Evolutionary conservation across 352 stramenopile genomes (phyloP), one percentile per base, ranked within the genome.

Genomic region (Phytophthora tentaculata): DNA sequence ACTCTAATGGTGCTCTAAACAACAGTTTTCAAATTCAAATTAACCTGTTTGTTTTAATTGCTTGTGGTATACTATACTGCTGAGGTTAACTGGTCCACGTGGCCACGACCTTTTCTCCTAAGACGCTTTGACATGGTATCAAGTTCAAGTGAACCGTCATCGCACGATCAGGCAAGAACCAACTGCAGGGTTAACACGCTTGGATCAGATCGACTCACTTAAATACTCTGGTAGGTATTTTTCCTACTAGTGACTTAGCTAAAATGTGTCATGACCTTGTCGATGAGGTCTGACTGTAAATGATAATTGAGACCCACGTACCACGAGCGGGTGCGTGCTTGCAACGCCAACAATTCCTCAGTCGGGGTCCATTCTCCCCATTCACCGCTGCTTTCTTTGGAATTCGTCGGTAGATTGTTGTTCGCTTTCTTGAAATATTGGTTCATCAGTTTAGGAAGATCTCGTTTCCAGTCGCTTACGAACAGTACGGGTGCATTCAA

Each of bases 401-500:
- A 51, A 24, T 50, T 41, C 12, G 56, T 48, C 37, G 49, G 47
- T 3, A 52, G 37, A 10, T 45, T 22, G 14, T 56, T 32, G 19
- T 47, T 58, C 24, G 57, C 26, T n/a, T 56, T 65, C 14, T 29
- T 56, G 20, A 74, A 71, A 45, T 82, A 88, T 52, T 69, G 49
- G 3, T 73, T 65, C 57, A 90, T 67, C 4, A 88, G 47, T 3
- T 57, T 52, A 12, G 78, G 76, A 10, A 90, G 60, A 61, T 88
- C 81, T 6, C 71, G 75, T 58, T 77, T 77, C 81, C 81, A 90
- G 64, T 90, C 77, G 22, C 32, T 74, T 0, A 90, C 76, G 19
- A 90, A 90, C 12, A 90, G 59, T 44, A 90, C 81, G 1, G 81
- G 81, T 2, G 79, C 81, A n/a, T 84, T 67, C 26, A 84, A 69